These are phyloP conservation scores for Camelina sativa DNA, from an alignment of 345 rosid genomes.

Conservation along the genomic window DNA sequence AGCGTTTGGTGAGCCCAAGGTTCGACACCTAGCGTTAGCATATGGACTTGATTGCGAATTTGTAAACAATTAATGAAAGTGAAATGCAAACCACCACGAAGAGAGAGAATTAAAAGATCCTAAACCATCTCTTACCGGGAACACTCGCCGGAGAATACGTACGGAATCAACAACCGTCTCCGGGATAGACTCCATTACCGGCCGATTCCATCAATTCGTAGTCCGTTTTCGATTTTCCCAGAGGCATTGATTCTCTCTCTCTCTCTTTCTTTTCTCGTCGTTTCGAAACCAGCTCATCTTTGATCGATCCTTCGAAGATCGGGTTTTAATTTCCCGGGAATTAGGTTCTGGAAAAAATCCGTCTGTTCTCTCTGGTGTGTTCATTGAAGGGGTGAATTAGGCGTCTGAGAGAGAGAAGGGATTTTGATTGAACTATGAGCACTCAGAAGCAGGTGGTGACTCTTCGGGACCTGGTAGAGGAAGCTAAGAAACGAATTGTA, in stretches of 20 bases:
- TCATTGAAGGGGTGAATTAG: neutral
- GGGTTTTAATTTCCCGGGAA: slow-evolving; percentile 24
- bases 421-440: slow-evolving; percentile 51
- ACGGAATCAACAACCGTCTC: slow-evolving; percentile 24
- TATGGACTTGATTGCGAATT: slow-evolving; percentile 6
- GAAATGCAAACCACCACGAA: slow-evolving; percentile 32
- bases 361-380: neutral
- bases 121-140: slow-evolving; percentile 28
- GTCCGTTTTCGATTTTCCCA: neutral
- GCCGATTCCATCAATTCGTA: slow-evolving; percentile 14
- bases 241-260: slow-evolving; percentile 11
- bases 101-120: slow-evolving; percentile 30
- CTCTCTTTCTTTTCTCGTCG: neutral
- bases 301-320: slow-evolving; percentile 30
- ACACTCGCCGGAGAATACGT: slow-evolving; percentile 33
- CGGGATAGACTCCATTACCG: slow-evolving; percentile 16
- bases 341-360: slow-evolving; percentile 5
- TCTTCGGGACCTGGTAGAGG: slow-evolving; percentile 83
- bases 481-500: slow-evolving; percentile 92
- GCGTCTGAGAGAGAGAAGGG: slow-evolving; percentile 2
- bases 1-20: slow-evolving; percentile 23
- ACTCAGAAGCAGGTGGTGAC: slow-evolving; percentile 64
- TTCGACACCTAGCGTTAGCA: slow-evolving; percentile 33
- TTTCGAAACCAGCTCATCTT: slow-evolving; percentile 11
- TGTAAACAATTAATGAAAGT: neutral